Conservation (phyloP, 2,329 filamentous ascomycete genomes). For the Tolypocladium capitatum region DNA sequence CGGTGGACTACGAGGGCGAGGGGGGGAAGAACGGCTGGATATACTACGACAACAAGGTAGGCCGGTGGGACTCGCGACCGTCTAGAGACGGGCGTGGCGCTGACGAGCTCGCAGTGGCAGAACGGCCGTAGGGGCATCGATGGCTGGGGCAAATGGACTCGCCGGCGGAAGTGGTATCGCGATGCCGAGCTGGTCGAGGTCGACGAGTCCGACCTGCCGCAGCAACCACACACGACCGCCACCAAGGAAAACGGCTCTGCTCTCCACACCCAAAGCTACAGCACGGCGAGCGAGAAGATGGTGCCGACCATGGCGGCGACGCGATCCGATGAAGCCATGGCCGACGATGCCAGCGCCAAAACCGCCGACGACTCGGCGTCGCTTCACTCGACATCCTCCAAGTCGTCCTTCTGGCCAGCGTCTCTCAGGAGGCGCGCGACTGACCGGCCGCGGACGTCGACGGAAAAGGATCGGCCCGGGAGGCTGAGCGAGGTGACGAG, state of each 20-base stretch:
- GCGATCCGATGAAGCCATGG: constrained; percentile 10
- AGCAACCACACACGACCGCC: constrained; percentile 26
- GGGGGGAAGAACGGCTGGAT: constrained; percentile 74
- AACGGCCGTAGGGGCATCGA: constrained; percentile 73
- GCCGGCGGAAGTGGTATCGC: constrained; percentile 88
- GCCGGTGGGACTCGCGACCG: constrained; percentile 4
- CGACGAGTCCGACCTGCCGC: constrained; percentile 15
- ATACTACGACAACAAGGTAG: constrained; percentile 93
- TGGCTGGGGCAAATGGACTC: constrained; percentile 88
- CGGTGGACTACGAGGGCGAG: constrained; percentile 39
- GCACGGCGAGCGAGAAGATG: constrained; percentile 24
- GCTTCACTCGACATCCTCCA: constrained; percentile 34
- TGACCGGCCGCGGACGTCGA: constrained; percentile 17
- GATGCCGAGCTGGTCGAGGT: constrained; percentile 89
- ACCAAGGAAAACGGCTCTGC: constrained; percentile 11
- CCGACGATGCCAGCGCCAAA: constrained; percentile 16
- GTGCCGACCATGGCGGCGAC: constrained; percentile 12
- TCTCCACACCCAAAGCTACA: constrained; percentile 17
- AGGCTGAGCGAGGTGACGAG: constrained; percentile 30
- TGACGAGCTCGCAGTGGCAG: constrained; percentile 54
- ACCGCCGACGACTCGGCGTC: constrained; percentile 29
- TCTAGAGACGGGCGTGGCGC: constrained; percentile 1
- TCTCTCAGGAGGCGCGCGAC: constrained; percentile 26
- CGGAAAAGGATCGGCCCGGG: constrained; percentile 22
- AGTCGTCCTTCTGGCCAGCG: constrained; percentile 28